Conservation (phyloP, 306 rosid genomes). For the Sesbania bispinosa region DNA sequence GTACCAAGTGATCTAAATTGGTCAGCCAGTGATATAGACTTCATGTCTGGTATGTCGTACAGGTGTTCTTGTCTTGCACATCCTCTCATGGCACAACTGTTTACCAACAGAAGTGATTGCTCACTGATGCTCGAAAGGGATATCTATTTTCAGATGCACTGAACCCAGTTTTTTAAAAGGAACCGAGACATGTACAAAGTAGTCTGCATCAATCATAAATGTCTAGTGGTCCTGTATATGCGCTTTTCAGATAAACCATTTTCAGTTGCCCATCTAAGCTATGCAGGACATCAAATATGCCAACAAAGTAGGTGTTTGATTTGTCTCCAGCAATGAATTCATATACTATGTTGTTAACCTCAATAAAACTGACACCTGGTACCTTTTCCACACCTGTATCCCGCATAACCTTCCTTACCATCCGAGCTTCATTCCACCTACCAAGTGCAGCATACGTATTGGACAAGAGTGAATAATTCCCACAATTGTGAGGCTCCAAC, state of each 20-base stretch:
- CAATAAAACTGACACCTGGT: slow-evolving; percentile 56
- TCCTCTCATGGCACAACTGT: too few relatives aligned
- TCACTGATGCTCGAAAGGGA: background rate
- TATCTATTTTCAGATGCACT: background rate
- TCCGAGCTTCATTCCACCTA: slow-evolving; percentile 59
- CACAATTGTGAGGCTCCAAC: slow-evolving; percentile 58
- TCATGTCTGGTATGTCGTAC: too few relatives aligned
- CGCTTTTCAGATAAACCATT: slow-evolving; percentile 11
- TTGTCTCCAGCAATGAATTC: slow-evolving; percentile 65
- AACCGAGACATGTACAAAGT: background rate
- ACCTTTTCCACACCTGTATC: slow-evolving; percentile 50
- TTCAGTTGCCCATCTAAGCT: slow-evolving; percentile 39
- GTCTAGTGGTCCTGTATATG: background rate
- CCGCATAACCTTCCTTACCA: slow-evolving; percentile 62
- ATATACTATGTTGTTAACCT: slow-evolving; percentile 58
- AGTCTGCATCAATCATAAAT: background rate
- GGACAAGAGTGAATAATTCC: slow-evolving; percentile 58
- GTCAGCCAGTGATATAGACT: too few relatives aligned
- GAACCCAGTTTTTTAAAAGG: background rate
- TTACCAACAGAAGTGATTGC: background rate
- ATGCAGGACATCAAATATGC: slow-evolving; percentile 38
- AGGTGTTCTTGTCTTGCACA: too few relatives aligned
- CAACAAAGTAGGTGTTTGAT: slow-evolving; percentile 33
- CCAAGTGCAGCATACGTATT: slow-evolving; percentile 56
- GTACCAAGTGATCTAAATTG: too few relatives aligned